A percentile compares a stretch with the other conserved stretches of the same genome.
phyloP scores from a whole-genome alignment of 2,329 filamentous ascomycete genomes.

The Ophiostoma angusticollis region DNA sequence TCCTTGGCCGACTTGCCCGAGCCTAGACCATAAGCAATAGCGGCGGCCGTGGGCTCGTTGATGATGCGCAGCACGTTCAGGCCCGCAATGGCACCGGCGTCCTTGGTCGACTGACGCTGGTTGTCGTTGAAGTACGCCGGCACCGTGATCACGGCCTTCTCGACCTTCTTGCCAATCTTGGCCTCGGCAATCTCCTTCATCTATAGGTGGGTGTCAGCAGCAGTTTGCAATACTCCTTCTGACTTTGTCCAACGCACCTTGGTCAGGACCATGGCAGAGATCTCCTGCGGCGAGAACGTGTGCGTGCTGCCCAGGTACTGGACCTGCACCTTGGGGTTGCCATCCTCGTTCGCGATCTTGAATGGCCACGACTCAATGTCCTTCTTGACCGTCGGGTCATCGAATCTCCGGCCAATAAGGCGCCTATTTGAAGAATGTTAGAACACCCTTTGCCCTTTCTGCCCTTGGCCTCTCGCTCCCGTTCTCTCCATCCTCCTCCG shows the following conservation, averaged over 20 bases:
- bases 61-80: constrained; percentile 99
- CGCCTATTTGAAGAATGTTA: constrained; percentile 46
- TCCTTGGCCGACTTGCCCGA: constrained; percentile 93
- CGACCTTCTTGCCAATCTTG: constrained; percentile 97
- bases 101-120: constrained; percentile 98
- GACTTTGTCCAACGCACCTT: constrained; percentile 51
- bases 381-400: constrained; percentile 96
- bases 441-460: background rate
- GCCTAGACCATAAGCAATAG: constrained; percentile 96
- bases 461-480: too few relatives aligned
- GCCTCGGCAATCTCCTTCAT: constrained; percentile 99
- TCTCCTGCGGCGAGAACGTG: constrained; percentile 95
- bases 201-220: constrained; percentile 31
- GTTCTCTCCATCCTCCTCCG: background rate
- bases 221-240: background rate
- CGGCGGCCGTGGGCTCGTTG: constrained; percentile 97
- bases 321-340: constrained; percentile 85
- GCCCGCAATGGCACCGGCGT: constrained; percentile 92
- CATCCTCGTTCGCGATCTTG: constrained; percentile 86
- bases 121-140: constrained; percentile 99
- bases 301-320: constrained; percentile 92
- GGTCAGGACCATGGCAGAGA: constrained; percentile 95
- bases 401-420: constrained; percentile 90
- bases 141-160: constrained; percentile 98
- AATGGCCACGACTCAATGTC: constrained; percentile 98